Percentiles rank a stretch among this genome's conserved stretches.
These are phyloP conservation scores for Claviceps sp. DNA, from an alignment of 2,329 filamentous ascomycete genomes.

Conservation along the genomic window DNA sequence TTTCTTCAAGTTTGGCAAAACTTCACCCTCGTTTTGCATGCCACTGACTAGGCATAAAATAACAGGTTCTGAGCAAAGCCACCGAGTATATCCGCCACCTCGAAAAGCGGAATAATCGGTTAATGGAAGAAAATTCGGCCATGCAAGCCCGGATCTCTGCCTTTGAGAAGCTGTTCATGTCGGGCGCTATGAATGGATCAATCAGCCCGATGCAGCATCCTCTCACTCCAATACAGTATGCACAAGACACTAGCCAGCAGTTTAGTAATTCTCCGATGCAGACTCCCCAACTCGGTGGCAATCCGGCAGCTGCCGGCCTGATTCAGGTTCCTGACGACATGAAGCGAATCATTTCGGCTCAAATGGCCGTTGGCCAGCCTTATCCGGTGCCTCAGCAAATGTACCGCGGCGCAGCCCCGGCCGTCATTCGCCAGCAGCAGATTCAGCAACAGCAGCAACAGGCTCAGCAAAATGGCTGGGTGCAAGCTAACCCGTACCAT, in stretches of 20 bases:
- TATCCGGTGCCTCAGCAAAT: slow-evolving; percentile 36
- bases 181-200: slow-evolving; percentile 53
- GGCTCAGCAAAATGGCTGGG: slow-evolving; percentile 40
- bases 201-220: slow-evolving; percentile 42
- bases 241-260: slow-evolving; percentile 26
- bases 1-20: not conserved
- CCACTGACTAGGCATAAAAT: slow-evolving; percentile 1
- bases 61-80: slow-evolving; percentile 70
- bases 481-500: slow-evolving; percentile 40
- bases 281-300: slow-evolving; percentile 22
- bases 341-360: slow-evolving; percentile 46
- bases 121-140: slow-evolving; percentile 67
- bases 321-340: slow-evolving; percentile 55
- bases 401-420: slow-evolving; percentile 29
- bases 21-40: not conserved
- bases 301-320: slow-evolving; percentile 39
- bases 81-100: slow-evolving; percentile 93
- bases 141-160: slow-evolving; percentile 67
- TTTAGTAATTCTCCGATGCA: slow-evolving; percentile 32
- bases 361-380: slow-evolving; percentile 40
- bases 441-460: slow-evolving; percentile 39
- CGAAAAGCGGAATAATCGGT: slow-evolving; percentile 74
- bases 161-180: slow-evolving; percentile 67
- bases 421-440: slow-evolving; percentile 40
- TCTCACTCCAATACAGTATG: slow-evolving; percentile 38